A percentile compares a stretch with the other conserved stretches of the same genome.
phyloP scores from a whole-genome alignment of 495 filamentous ascomycete genomes.

The Peziza echinospora region DNA sequence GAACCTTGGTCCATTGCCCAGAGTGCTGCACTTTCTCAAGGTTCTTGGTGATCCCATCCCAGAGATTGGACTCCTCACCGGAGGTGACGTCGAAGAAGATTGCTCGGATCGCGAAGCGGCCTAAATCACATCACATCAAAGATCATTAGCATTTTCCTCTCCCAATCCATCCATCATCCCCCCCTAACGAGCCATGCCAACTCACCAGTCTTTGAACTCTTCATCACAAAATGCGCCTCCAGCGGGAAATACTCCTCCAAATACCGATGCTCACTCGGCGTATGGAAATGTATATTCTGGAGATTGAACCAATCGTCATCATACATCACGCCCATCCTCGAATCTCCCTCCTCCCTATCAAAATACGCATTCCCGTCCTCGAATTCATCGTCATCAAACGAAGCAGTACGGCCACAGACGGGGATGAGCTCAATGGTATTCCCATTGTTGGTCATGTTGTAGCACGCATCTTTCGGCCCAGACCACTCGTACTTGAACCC shows the following conservation, averaged over 20 bases:
- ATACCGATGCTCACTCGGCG: constrained; percentile 43
- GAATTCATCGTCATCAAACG: not conserved
- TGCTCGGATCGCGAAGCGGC: constrained; percentile 31
- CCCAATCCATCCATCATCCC: not conserved
- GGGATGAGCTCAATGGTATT: constrained; percentile 14
- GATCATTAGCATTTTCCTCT: no score
- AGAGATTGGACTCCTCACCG: not conserved
- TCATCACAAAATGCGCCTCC: constrained; percentile 46
- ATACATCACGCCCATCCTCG: constrained; percentile 11
- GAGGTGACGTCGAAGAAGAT: constrained; percentile 33
- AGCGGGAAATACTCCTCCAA: constrained; percentile 29
- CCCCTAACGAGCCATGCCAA: not conserved
- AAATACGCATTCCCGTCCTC: no score
- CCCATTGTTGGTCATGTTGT: constrained; percentile 11
- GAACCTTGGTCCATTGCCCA: not conserved
- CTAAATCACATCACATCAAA: not conserved
- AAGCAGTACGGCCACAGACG: not conserved
- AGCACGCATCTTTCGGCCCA: constrained; percentile 4
- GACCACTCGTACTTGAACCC: not conserved
- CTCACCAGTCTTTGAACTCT: constrained; percentile 10
- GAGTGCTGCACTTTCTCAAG: not conserved
- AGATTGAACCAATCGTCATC: constrained; percentile 29
- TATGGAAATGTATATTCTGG: constrained; percentile 47
- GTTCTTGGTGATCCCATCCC: not conserved
- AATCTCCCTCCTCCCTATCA: constrained; percentile 10